A percentile compares a stretch with the other conserved stretches of the same genome.
Evolutionary conservation across 805 yeast genomes (phyloP).

Genomic region (Suhomyces xylopsoci): DNA sequence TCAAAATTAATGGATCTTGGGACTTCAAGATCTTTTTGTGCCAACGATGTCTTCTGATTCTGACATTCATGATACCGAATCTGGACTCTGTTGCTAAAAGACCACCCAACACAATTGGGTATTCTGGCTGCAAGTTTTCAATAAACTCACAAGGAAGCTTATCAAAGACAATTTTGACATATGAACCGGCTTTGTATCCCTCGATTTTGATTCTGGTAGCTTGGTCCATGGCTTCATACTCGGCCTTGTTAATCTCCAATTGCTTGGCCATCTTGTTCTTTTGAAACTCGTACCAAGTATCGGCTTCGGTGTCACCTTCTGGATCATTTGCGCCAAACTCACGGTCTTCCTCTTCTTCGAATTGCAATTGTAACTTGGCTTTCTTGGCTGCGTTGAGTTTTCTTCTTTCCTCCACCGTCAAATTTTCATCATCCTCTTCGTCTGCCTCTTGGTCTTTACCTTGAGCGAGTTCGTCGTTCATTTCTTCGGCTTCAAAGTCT

Average conservation of each 20-base stretch:
- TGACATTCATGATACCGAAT: constrained; percentile 88
- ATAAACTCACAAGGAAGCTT: constrained; percentile 85
- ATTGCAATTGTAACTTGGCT: constrained; percentile 82
- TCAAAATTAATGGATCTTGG: constrained; percentile 89
- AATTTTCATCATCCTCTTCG: constrained; percentile 35
- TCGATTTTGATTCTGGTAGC: constrained; percentile 79
- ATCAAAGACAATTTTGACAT: constrained; percentile 84
- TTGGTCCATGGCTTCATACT: constrained; percentile 66
- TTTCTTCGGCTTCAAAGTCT: constrained; percentile 51
- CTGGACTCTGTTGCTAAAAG: constrained; percentile 84
- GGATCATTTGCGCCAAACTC: constrained; percentile 75
- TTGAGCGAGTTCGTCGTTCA: constrained; percentile 39
- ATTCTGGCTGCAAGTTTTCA: constrained; percentile 79
- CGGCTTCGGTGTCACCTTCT: constrained; percentile 69
- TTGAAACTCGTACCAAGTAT: constrained; percentile 96
- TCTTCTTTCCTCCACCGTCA: constrained; percentile 72
- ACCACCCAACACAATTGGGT: constrained; percentile 89
- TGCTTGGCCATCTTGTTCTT: constrained; percentile 97
- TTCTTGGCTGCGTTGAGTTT: constrained; percentile 83
- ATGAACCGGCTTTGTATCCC: constrained; percentile 91
- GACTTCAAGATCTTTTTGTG: constrained; percentile 93
- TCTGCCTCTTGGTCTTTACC: constrained; percentile 43
- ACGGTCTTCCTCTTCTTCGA: constrained; percentile 73
- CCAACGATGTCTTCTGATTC: constrained; percentile 98
- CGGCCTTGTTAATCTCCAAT: constrained; percentile 85